Base-by-base conservation (phyloP, 495 filamentous ascomycete species). In the Hyaloscypha bicolor region DNA sequence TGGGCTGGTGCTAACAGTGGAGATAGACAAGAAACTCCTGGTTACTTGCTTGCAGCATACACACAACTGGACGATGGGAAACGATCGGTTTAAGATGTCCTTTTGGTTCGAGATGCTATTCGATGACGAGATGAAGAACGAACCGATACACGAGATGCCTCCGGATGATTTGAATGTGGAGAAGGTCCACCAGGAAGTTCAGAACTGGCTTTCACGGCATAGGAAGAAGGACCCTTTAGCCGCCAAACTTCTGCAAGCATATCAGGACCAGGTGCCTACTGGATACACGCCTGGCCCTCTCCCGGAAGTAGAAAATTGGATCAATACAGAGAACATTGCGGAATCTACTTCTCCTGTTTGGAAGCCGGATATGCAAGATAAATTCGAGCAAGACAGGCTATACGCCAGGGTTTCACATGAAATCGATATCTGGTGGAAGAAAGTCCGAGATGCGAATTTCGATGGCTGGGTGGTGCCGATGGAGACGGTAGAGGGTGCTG, bases 41-140 rank as follows among this genome's bases (percentile, higher is more conserved):
- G 93, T 96, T 29, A 95, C 91, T 0, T 91, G 90, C 60, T 83
- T 97, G 14, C 94, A 97, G 76, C 93, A 94, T 73, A 86, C 94
- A 32, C 93, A 97, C 74, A 97, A 97, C 72, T 90, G 94, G 77
- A 91, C 93, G 32, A 91, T 93, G 78, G 90, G 92, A 70, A 96
- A 97, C 64, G 93, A 97, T 76, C 85, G 91, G 35, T 90, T 92
- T 62, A 97, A 97, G 79, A 90, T 96, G 81, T 83, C 91, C 3
- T 89, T 97, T 32, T 97, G 93, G 93, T 82, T 93, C 51, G 90
- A 92, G 45, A 80, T 85, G 72, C 81, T 97, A 1, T 94, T 94
- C 72, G 90, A 91, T 33, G 86, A 89, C 73, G 74, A 88, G 57
- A 60, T 73, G 32, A 62, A 63, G 9, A 75, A 73, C 55, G 73